Evolutionary conservation across 805 yeast genomes (phyloP), one percentile per base, ranked within the genome.

Genomic region (Candida dajiaensis): DNA sequence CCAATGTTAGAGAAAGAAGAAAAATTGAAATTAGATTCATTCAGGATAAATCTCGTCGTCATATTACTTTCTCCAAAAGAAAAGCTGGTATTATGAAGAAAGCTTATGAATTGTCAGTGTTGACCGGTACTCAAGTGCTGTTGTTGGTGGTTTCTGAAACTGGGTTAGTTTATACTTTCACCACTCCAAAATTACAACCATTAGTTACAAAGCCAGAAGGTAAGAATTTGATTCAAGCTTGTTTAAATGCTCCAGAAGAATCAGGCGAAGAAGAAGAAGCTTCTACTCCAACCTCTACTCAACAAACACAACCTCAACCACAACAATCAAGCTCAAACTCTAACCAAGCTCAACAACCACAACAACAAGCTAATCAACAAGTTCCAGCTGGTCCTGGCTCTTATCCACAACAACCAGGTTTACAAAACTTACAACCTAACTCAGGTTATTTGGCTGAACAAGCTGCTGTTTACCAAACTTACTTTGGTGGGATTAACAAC

Each of bases 1-100:
- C 67, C 28, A 51, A 61, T 37, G 62, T 69, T 49, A 73, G 81
- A 54, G 86, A 81, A 63, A 72, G 86, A 64, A 78, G 99, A 73
- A 92, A 92, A 70, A 92, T 92, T 61, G 99, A 94, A 69, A 94
- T 94, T 66, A 88, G 89, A 73, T 94, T 94, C 64, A 94, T 94
- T 62, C 96, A 92, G 72, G 97, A 94, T 69, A 94, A 94, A 71
- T 88, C 96, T 19, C 82, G 99, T 67, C 87, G 99, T 63, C 99
- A 94, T 70, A 95, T 94, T 59, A 94, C 99, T 26, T 94, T 94
- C 62, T 89, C 97, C 45, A 94, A 94, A 72, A 85, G 99, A 70
- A 92, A 92, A 70, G 98, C 97, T 40, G 99, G 99, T 58, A 92
- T 94, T 62, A 94, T 94, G 99, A 94, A 94, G 72, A 94, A 94